A percentile compares a stretch with the other conserved stretches of the same genome.
phyloP scores from a whole-genome alignment of 345 rosid species.

The Toxicodendron radicans region DNA sequence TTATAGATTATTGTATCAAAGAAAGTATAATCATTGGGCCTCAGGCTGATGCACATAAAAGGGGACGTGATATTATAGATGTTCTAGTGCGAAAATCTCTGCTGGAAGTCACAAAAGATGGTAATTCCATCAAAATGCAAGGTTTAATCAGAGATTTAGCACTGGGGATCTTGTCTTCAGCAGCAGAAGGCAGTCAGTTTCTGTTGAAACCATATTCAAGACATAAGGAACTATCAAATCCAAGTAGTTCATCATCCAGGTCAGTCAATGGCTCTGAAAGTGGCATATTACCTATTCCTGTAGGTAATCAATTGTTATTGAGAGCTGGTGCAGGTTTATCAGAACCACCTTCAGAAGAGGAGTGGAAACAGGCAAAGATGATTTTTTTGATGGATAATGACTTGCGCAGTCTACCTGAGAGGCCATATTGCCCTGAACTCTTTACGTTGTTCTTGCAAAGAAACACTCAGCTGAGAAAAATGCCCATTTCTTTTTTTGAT shows the following conservation, averaged over 20 bases:
- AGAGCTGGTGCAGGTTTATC: slow-evolving; percentile 11
- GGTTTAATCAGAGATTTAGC: slow-evolving; percentile 8
- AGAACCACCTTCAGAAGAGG: slow-evolving; percentile 3
- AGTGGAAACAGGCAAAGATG: slow-evolving; percentile 16
- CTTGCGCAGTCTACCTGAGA: slow-evolving; percentile 15
- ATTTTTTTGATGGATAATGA: slow-evolving; percentile 22
- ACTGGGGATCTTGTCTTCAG: neutral
- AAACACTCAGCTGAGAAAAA: slow-evolving; percentile 15
- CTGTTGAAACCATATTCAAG: neutral
- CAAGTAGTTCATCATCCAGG: neutral
- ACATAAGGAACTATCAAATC: neutral
- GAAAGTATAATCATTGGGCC: slow-evolving; percentile 19
- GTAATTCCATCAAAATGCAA: slow-evolving; percentile 17
- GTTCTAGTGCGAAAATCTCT: slow-evolving; percentile 10
- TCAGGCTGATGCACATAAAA: slow-evolving; percentile 5
- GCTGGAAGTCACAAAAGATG: slow-evolving; percentile 7
- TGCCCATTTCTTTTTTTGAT: slow-evolving; percentile 18
- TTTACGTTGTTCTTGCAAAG: slow-evolving; percentile 17
- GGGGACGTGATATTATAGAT: slow-evolving; percentile 10
- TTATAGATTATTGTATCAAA: slow-evolving; percentile 2
- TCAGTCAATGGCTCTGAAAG: neutral
- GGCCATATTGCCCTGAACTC: slow-evolving; percentile 16
- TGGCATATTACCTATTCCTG: neutral
- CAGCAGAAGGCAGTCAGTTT: slow-evolving; percentile 1
- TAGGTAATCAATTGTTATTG: neutral